phyloP scores from a whole-genome alignment of 495 filamentous ascomycete genomes.

The Podospora didyma region DNA sequence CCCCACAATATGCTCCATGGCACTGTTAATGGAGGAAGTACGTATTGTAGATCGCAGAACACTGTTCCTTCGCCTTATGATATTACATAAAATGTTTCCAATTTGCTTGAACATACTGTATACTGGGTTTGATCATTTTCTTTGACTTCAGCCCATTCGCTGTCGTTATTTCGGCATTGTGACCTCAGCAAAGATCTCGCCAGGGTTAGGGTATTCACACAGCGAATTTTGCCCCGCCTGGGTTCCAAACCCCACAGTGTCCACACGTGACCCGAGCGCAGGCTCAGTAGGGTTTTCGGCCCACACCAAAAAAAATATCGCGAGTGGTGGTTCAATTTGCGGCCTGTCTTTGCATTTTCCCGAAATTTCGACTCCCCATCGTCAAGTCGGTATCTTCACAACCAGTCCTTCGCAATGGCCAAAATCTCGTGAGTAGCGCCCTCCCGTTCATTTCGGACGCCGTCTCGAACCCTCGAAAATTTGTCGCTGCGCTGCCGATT shows the following conservation, averaged over 20 bases:
- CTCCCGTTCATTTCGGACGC: not conserved
- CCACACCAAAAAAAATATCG: conserved; percentile 38
- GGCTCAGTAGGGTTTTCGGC: conserved; percentile 32
- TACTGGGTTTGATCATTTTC: too few species aligned
- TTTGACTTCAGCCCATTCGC: too few species aligned
- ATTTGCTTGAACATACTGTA: too few species aligned
- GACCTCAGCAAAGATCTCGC: too few species aligned
- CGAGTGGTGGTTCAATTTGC: conserved; percentile 26
- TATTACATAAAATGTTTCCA: too few species aligned
- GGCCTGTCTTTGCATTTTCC: conserved; percentile 18
- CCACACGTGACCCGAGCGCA: conserved; percentile 27
- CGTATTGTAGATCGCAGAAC: not conserved
- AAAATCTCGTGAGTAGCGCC: conserved; percentile 43
- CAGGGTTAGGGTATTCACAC: not conserved
- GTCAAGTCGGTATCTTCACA: conserved; percentile 31
- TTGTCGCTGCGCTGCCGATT: not conserved
- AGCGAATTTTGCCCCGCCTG: not conserved
- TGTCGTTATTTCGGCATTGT: too few species aligned
- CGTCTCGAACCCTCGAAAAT: not conserved
- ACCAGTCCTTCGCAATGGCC: conserved; percentile 44
- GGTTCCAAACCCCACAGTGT: conserved; percentile 7
- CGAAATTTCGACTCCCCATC: conserved; percentile 34
- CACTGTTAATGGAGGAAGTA: not conserved
- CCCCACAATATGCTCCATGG: too few species aligned
- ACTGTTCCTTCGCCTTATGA: too few species aligned